These are phyloP conservation scores for Lentinus brumalis DNA, from an alignment of 768 basidiomycete genomes.

Conservation along the genomic window DNA sequence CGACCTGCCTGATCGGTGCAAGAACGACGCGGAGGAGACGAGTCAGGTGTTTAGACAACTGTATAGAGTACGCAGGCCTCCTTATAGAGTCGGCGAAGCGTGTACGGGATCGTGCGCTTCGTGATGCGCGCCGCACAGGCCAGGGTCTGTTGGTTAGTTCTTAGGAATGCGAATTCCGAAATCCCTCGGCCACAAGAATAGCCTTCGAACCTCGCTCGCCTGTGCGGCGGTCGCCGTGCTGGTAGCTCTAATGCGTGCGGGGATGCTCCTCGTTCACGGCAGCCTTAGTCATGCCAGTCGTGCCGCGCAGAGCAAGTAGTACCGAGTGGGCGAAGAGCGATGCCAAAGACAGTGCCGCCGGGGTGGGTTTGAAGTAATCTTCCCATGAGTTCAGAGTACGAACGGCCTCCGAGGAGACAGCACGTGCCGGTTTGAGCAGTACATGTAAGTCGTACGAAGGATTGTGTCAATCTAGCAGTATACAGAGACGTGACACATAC, in stretches of 20 bases:
- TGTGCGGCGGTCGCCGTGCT: no score
- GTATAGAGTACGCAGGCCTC: no score
- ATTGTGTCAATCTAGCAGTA: no score
- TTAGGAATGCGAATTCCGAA: not conserved
- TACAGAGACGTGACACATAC: no score
- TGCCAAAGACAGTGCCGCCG: not conserved
- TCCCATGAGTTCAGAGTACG: constrained; percentile 1
- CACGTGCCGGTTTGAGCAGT: not conserved
- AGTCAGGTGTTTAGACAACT: no score
- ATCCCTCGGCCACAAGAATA: not conserved
- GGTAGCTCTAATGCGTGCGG: no score
- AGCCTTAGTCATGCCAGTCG: not conserved
- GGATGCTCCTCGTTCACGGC: not conserved
- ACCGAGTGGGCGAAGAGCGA: not conserved
- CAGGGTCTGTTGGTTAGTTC: no score
- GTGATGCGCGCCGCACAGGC: no score
- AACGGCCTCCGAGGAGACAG: not conserved
- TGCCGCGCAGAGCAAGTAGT: not conserved
- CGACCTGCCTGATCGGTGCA: not conserved
- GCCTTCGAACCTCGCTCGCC: not conserved
- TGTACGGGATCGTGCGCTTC: not conserved
- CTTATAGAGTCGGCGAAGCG: not conserved
- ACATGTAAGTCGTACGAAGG: not conserved
- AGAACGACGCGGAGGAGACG: not conserved
- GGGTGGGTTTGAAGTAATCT: not conserved